These are phyloP conservation scores for Cordyceps pruinosa DNA, from an alignment of 2,329 filamentous ascomycete genomes.

Conservation along the genomic window DNA sequence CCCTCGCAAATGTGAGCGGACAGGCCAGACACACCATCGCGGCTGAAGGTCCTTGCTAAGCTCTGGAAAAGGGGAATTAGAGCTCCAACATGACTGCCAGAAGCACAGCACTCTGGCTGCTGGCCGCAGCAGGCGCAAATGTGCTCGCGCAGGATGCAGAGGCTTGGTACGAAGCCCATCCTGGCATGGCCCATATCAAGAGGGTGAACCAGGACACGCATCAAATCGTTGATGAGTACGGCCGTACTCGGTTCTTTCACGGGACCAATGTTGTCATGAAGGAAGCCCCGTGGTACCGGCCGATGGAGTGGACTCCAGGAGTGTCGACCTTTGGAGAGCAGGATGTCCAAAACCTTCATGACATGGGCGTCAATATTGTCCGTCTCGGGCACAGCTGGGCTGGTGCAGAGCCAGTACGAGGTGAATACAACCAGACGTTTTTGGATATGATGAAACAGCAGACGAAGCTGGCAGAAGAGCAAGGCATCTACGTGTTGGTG, in stretches of 20 bases:
- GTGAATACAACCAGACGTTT: slow-evolving; percentile 16
- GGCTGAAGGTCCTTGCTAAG: not conserved
- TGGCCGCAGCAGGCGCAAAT: not conserved
- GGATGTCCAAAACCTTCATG: slow-evolving; percentile 15
- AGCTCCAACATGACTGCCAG: not conserved
- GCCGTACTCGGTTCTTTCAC: slow-evolving; percentile 17
- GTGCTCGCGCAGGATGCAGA: slow-evolving; percentile 8
- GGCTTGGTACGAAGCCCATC: slow-evolving; percentile 16
- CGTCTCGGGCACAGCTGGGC: slow-evolving; percentile 17
- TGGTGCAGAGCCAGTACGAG: slow-evolving; percentile 15
- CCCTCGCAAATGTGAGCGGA: not conserved
- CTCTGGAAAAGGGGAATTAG: not conserved
- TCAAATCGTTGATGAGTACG: slow-evolving; percentile 16
- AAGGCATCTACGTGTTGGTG: slow-evolving; percentile 17
- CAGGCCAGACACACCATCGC: not conserved
- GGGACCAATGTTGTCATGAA: slow-evolving; percentile 19
- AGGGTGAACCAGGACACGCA: slow-evolving; percentile 15
- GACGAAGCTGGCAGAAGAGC: slow-evolving; percentile 16
- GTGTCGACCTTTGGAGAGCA: slow-evolving; percentile 16
- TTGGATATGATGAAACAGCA: slow-evolving; percentile 16
- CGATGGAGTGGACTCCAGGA: slow-evolving; percentile 14
- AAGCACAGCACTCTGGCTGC: not conserved
- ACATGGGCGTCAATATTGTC: slow-evolving; percentile 16
- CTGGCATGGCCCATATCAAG: slow-evolving; percentile 14
- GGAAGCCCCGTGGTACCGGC: slow-evolving; percentile 16